Conservation (phyloP, 1,284 basidiomycete genomes). For the Marasmius tenuissimus region DNA sequence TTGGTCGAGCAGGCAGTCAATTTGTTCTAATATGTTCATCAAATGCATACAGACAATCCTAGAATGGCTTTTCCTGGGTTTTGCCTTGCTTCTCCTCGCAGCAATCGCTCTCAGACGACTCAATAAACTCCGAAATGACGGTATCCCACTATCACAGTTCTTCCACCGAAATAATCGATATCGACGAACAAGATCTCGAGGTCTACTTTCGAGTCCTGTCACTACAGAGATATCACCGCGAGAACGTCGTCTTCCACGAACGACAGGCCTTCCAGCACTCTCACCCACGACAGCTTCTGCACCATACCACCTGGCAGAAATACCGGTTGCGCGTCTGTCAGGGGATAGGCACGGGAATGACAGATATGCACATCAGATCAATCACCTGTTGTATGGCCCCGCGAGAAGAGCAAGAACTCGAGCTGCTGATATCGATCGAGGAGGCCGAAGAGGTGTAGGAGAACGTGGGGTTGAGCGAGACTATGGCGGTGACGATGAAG, state of each 20-base stretch:
- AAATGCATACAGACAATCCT: conserved; percentile 22
- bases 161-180: not conserved
- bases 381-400: conserved; percentile 13
- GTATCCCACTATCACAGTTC: conserved; percentile 6
- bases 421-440: conserved; percentile 35
- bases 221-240: not conserved
- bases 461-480: conserved; percentile 9
- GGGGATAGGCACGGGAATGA: not conserved
- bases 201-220: not conserved
- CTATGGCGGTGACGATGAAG: conserved; percentile 23
- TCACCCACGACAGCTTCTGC: not conserved
- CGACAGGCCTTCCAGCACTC: conserved; percentile 15
- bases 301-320: conserved; percentile 7
- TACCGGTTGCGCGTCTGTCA: conserved; percentile 3
- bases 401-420: conserved; percentile 14
- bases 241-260: conserved; percentile 17
- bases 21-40: not conserved
- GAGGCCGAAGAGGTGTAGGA: conserved; percentile 31
- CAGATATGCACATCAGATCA: not conserved
- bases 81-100: conserved; percentile 21
- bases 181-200: not conserved
- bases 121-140: conserved; percentile 5
- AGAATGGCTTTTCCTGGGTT: conserved; percentile 27
- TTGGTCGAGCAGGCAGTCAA: not conserved
- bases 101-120: conserved; percentile 25